Percentiles rank a stretch among this genome's conserved stretches.
phyloP scores from a whole-genome alignment of 116 monocot species.

The Thalassia testudinum region DNA sequence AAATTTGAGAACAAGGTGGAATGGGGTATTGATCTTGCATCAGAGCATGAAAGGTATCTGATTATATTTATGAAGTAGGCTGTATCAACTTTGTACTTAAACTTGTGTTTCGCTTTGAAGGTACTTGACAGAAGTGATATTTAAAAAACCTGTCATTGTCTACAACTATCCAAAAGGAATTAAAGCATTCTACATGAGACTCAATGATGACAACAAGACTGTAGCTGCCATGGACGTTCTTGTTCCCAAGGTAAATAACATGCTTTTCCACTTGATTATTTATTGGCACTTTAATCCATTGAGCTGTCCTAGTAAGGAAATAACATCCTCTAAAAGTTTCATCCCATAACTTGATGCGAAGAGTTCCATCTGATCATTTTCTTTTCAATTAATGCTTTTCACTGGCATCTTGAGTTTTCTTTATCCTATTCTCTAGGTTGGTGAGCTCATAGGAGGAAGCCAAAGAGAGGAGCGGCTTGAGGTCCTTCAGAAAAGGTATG shows the following conservation, averaged over 20 bases:
- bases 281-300: neutral
- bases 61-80: too few relatives aligned
- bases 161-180: slow-evolving; percentile 87
- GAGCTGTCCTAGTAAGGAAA: neutral
- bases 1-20: slow-evolving; percentile 80
- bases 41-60: slow-evolving; percentile 94
- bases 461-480: too few relatives aligned
- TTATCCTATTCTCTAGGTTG: slow-evolving; percentile 41
- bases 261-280: too few relatives aligned
- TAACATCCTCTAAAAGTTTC: neutral
- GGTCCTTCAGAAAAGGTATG: too few relatives aligned
- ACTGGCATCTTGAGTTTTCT: too few relatives aligned
- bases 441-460: slow-evolving; percentile 90
- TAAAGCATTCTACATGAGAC: slow-evolving; percentile 87
- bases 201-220: slow-evolving; percentile 69
- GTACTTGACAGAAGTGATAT: slow-evolving; percentile 85
- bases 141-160: slow-evolving; percentile 77
- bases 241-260: slow-evolving; percentile 89
- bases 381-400: too few relatives aligned
- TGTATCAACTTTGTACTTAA: neutral
- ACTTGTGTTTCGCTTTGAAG: slow-evolving; percentile 29
- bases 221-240: slow-evolving; percentile 97
- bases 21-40: slow-evolving; percentile 96
- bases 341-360: too few relatives aligned
- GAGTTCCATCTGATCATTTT: too few relatives aligned